Conservation (phyloP, 2,329 filamentous ascomycete species). For the Diaporthe destruens region DNA sequence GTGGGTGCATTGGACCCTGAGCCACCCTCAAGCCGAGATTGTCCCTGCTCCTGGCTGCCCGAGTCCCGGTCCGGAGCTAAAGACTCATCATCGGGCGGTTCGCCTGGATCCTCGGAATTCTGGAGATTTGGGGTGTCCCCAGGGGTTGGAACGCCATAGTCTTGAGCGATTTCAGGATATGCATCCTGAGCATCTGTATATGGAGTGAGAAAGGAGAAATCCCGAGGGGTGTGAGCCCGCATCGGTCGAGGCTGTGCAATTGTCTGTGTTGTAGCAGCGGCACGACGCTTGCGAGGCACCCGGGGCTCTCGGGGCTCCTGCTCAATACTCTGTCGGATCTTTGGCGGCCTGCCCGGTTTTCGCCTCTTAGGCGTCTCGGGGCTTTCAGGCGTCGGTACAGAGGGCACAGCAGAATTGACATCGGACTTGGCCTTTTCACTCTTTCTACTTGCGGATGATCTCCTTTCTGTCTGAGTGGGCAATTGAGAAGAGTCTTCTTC, state of each 20-base stretch:
- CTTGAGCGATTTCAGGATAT: slow-evolving; percentile 37
- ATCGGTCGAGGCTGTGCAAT: slow-evolving; percentile 36
- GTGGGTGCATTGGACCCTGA: slow-evolving; percentile 39
- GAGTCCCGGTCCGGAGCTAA: slow-evolving; percentile 30
- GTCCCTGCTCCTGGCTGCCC: slow-evolving; percentile 31
- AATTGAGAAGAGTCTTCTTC: slow-evolving; percentile 33
- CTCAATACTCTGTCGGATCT: slow-evolving; percentile 38
- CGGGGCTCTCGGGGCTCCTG: slow-evolving; percentile 39
- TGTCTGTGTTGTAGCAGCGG: not conserved
- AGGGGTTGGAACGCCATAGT: slow-evolving; percentile 35
- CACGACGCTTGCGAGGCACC: slow-evolving; percentile 28
- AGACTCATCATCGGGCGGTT: slow-evolving; percentile 35
- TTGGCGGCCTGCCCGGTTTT: slow-evolving; percentile 38
- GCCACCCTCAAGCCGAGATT: slow-evolving; percentile 35
- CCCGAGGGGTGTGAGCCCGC: slow-evolving; percentile 28
- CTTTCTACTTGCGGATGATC: slow-evolving; percentile 28
- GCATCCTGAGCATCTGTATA: slow-evolving; percentile 35
- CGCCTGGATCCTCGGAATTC: slow-evolving; percentile 35
- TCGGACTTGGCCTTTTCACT: slow-evolving; percentile 34
- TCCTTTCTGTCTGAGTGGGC: slow-evolving; percentile 29
- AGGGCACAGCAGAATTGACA: not conserved
- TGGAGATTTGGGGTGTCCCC: slow-evolving; percentile 37
- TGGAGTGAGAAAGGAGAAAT: slow-evolving; percentile 39
- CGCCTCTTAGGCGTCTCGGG: slow-evolving; percentile 38
- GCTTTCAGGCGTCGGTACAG: slow-evolving; percentile 9